A percentile compares a stretch with the other conserved stretches of the same genome.
These are phyloP conservation scores for Podila epicladia DNA, from an alignment of 192 early-diverging fungal species.

Conservation along the genomic window DNA sequence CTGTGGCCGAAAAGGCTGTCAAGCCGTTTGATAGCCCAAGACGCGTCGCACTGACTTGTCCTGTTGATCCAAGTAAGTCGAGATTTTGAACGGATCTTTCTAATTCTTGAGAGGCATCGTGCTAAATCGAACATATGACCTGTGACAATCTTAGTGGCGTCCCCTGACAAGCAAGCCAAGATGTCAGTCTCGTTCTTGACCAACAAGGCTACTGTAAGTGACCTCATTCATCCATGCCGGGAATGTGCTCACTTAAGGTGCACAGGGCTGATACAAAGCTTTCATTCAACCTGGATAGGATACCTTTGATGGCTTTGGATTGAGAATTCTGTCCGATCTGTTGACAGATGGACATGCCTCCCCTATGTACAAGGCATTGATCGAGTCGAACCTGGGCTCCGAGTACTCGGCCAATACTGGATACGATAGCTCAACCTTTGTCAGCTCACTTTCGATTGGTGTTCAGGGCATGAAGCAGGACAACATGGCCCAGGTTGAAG, in stretches of 20 bases:
- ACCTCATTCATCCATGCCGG: no score
- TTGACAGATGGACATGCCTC: conserved; percentile 89
- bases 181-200: conserved; percentile 77
- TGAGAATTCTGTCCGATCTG: conserved; percentile 81
- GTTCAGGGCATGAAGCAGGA: conserved; percentile 83
- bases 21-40: conserved; percentile 59
- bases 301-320: conserved; percentile 84
- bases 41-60: conserved; percentile 61
- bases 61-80: conserved; percentile 73
- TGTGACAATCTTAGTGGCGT: conserved; percentile 56
- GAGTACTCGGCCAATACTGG: conserved; percentile 93
- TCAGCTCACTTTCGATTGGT: conserved; percentile 83
- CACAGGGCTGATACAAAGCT: background rate
- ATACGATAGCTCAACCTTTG: conserved; percentile 78
- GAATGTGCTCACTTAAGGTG: no score
- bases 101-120: background rate
- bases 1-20: conserved; percentile 63
- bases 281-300: conserved; percentile 56
- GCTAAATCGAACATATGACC: background rate
- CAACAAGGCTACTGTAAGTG: conserved; percentile 72
- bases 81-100: background rate
- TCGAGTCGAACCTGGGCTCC: conserved; percentile 88
- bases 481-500: conserved; percentile 76
- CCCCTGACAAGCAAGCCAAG: conserved; percentile 82
- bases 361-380: conserved; percentile 94